Conservation (phyloP, 1,284 basidiomycete species). For the Inonotus obliquus region DNA sequence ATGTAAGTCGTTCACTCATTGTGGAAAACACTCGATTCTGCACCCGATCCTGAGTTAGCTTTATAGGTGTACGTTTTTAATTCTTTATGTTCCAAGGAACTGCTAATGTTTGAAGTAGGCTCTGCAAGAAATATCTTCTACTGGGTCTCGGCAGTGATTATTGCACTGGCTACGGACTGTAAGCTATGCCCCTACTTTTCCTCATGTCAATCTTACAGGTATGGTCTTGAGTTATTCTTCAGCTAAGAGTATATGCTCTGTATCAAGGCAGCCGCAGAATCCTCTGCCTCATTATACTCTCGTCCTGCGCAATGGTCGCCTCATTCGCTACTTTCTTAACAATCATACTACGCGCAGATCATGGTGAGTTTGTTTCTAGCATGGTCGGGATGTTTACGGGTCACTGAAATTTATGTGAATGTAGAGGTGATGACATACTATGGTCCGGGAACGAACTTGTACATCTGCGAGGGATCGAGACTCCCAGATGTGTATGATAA, state of each 20-base stretch:
- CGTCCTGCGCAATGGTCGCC: background rate
- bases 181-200: background rate
- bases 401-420: background rate
- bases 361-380: background rate
- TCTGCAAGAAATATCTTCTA: no score
- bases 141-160: background rate
- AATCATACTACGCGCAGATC: slow-evolving; percentile 1
- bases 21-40: no score
- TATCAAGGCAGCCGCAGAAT: slow-evolving; percentile 7
- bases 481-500: background rate
- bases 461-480: background rate
- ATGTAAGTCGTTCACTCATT: no score
- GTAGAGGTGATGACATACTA: background rate
- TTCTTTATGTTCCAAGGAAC: no score
- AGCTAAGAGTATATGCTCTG: slow-evolving; percentile 8
- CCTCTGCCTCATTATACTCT: background rate
- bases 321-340: background rate
- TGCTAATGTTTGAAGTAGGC: no score
- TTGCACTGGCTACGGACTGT: slow-evolving; percentile 5
- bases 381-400: no score
- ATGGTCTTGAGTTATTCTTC: background rate
- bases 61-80: no score
- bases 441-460: background rate
- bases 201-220: background rate
- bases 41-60: no score